Conservation (phyloP, 345 rosid genomes). For the Boechera stricta region DNA sequence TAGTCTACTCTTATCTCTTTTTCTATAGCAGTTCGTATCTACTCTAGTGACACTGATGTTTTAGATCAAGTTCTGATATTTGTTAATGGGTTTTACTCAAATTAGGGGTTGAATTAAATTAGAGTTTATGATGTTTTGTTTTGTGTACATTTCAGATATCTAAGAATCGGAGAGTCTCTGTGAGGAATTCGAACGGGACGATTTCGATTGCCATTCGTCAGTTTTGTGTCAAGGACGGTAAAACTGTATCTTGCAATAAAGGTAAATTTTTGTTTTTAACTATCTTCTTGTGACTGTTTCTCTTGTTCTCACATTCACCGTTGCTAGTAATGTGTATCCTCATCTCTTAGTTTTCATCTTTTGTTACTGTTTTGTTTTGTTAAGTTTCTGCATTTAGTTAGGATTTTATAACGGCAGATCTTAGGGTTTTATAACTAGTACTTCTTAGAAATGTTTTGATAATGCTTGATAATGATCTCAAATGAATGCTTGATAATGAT, state of each 20-base stretch:
- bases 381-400: neutral
- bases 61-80: conserved; percentile 10
- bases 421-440: neutral
- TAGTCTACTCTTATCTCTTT: neutral
- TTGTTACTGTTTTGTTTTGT: neutral
- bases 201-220: conserved; percentile 90
- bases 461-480: too few relatives aligned
- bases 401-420: neutral
- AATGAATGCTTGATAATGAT: neutral
- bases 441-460: too few relatives aligned
- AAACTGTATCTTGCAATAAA: conserved; percentile 78
- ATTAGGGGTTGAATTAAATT: conserved; percentile 9
- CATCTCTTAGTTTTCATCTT: neutral
- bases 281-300: neutral
- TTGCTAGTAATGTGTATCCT: conserved; percentile 1
- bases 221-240: conserved; percentile 86
- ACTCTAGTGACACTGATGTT: neutral
- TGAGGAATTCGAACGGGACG: conserved; percentile 83
- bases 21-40: neutral
- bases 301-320: neutral
- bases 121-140: conserved; percentile 23
- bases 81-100: neutral
- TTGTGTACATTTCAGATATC: conserved; percentile 59
- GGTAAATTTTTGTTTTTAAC: conserved; percentile 49
- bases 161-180: conserved; percentile 82